phyloP scores from a whole-genome alignment of 2,329 filamentous ascomycete genomes.

The Fusarium chlamydosporum region DNA sequence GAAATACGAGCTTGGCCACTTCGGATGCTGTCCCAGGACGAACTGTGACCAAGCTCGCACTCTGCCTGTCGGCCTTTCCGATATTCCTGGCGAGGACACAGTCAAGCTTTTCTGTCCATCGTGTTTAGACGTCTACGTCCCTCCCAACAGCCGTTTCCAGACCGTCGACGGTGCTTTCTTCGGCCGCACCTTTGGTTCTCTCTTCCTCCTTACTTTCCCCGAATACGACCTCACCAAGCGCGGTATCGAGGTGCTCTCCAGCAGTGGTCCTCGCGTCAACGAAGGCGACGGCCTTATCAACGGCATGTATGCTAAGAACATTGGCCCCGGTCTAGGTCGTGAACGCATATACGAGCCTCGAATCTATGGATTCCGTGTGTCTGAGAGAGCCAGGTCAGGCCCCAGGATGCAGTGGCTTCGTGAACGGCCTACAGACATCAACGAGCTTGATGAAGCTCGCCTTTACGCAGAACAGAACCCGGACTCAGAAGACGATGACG shows the following conservation, averaged over 20 bases:
- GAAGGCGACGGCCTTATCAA: conserved; percentile 76
- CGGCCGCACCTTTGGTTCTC: conserved; percentile 93
- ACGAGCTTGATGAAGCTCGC: conserved; percentile 85
- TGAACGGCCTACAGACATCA: conserved; percentile 83
- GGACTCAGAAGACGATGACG: conserved; percentile 72
- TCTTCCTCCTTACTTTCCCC: conserved; percentile 98
- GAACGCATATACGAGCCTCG: conserved; percentile 92
- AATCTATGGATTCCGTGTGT: conserved; percentile 97
- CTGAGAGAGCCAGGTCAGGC: conserved; percentile 88
- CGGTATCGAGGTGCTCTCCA: conserved; percentile 70
- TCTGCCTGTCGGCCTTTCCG: conserved; percentile 91
- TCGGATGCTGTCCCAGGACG: conserved; percentile 94
- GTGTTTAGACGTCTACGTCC: conserved; percentile 96
- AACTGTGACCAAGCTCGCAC: conserved; percentile 92
- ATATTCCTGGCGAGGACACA: conserved; percentile 95
- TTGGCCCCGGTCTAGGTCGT: conserved; percentile 86
- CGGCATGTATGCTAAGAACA: conserved; percentile 87
- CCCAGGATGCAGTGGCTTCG: conserved; percentile 98
- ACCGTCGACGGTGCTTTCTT: conserved; percentile 98
- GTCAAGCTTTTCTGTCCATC: conserved; percentile 98
- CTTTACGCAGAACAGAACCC: conserved; percentile 66
- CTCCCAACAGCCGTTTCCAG: conserved; percentile 96
- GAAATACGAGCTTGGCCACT: conserved; percentile 97
- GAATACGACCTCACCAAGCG: conserved; percentile 89
- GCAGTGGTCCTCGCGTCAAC: conserved; percentile 53